phyloP scores from a whole-genome alignment of 495 filamentous ascomycete genomes.

The Penicillium daleae region DNA sequence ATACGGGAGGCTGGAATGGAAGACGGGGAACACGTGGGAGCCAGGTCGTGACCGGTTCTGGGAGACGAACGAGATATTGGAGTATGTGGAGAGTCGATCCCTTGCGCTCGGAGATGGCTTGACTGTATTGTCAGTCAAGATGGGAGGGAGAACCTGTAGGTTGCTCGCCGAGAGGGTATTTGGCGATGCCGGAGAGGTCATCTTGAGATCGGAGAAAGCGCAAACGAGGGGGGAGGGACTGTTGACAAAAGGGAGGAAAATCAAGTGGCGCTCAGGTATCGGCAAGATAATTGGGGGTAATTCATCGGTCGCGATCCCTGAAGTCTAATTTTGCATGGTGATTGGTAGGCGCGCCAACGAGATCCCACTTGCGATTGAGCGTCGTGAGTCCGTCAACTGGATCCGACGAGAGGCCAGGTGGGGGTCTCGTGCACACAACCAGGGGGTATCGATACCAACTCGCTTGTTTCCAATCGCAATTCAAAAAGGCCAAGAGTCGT shows the following conservation, averaged over 20 bases:
- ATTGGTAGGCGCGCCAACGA: constrained; percentile 33
- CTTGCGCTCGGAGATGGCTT: constrained; percentile 69
- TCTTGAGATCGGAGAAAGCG: constrained; percentile 46
- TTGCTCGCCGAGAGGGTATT: constrained; percentile 36
- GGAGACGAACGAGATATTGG: constrained; percentile 58
- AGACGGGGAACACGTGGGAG: constrained; percentile 78
- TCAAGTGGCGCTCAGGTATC: constrained; percentile 26
- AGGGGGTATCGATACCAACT: background rate
- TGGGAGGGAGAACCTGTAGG: constrained; percentile 48
- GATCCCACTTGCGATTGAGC: constrained; percentile 27
- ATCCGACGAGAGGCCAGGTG: background rate
- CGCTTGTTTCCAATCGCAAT: background rate
- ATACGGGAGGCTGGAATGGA: constrained; percentile 87
- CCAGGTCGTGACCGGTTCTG: constrained; percentile 68
- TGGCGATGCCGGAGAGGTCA: constrained; percentile 60
- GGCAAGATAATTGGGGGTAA: constrained; percentile 25
- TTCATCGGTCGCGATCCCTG: constrained; percentile 35
- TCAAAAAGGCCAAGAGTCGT: background rate
- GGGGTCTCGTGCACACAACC: constrained; percentile 2
- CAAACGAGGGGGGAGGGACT: constrained; percentile 16
- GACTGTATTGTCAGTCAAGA: constrained; percentile 41
- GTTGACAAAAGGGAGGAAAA: constrained; percentile 8
- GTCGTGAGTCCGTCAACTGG: background rate
- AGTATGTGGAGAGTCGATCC: constrained; percentile 74
- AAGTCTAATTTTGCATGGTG: constrained; percentile 48